These are phyloP conservation scores for Pestalotiopsis sp. DNA, from an alignment of 2,329 filamentous ascomycete species.

Conservation along the genomic window DNA sequence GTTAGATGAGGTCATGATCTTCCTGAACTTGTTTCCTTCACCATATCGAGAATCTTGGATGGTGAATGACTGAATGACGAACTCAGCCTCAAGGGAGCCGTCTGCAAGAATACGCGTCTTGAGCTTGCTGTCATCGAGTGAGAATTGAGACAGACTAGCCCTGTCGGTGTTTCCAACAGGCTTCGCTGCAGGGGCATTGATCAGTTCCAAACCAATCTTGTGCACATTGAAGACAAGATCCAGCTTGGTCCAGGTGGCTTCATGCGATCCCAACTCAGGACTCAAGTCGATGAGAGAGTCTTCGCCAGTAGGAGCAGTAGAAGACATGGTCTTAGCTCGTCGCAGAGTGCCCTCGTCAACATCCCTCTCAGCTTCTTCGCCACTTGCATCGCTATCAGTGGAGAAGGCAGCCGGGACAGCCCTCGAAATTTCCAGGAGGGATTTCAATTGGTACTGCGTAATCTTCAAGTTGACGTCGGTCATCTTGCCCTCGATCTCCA, in stretches of 20 bases:
- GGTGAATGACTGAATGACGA: conserved; percentile 91
- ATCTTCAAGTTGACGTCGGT: conserved; percentile 90
- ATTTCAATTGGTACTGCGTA: conserved; percentile 89
- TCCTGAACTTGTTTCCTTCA: conserved; percentile 93
- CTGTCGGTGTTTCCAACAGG: conserved; percentile 79
- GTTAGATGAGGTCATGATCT: conserved; percentile 97
- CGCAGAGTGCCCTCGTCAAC: conserved; percentile 62
- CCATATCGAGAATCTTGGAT: conserved; percentile 88
- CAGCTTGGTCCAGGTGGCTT: conserved; percentile 86
- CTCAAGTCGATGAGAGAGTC: conserved; percentile 56
- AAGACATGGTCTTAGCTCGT: conserved; percentile 48
- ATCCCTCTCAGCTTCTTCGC: conserved; percentile 75
- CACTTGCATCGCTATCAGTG: conserved; percentile 70
- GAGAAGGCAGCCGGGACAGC: conserved; percentile 88
- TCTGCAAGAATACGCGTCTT: conserved; percentile 95
- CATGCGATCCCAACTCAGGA: conserved; percentile 71
- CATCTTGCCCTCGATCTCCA: conserved; percentile 89
- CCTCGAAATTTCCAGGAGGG: conserved; percentile 82
- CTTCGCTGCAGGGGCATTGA: conserved; percentile 73
- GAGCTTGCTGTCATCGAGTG: conserved; percentile 86
- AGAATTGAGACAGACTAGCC: conserved; percentile 90
- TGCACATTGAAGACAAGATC: conserved; percentile 90
- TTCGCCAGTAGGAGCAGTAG: conserved; percentile 38
- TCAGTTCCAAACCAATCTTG: conserved; percentile 84
- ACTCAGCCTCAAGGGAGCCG: conserved; percentile 86